Conservation (phyloP, 2,329 filamentous ascomycete species). For the Phoma sp. region DNA sequence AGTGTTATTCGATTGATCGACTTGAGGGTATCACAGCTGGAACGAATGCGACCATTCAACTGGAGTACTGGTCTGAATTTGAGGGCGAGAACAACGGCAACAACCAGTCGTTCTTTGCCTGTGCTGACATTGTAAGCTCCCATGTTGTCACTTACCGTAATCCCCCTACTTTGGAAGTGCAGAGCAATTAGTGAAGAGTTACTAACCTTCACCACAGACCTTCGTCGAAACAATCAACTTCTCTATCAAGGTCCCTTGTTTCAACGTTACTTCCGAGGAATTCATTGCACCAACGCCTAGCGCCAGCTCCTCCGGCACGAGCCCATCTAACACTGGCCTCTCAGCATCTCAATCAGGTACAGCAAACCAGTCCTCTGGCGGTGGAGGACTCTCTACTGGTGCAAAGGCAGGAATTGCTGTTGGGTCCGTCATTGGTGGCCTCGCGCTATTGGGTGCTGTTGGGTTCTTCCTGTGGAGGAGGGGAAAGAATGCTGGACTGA, state of each 20-base stretch:
- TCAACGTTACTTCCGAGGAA: conserved; percentile 54
- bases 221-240: conserved; percentile 53
- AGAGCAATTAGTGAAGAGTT: too few species aligned
- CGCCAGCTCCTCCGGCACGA: conserved; percentile 13
- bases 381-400: conserved; percentile 46
- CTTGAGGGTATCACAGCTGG: conserved; percentile 46
- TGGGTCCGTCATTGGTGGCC: conserved; percentile 37
- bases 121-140: conserved; percentile 54
- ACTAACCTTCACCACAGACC: conserved; percentile 27
- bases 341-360: conserved; percentile 27
- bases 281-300: conserved; percentile 38
- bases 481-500: conserved; percentile 27
- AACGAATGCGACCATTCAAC: conserved; percentile 56
- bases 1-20: conserved; percentile 53
- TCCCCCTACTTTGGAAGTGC: too few species aligned
- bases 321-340: conserved; percentile 33
- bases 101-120: conserved; percentile 56
- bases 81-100: conserved; percentile 50
- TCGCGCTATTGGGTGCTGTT: conserved; percentile 28
- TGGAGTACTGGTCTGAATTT: conserved; percentile 54
- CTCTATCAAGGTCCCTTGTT: conserved; percentile 53
- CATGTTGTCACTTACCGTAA: too few species aligned
- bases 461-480: conserved; percentile 33
- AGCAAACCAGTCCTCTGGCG: conserved; percentile 17
- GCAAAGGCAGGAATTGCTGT: conserved; percentile 55